Percentiles rank a stretch among this genome's conserved stretches.
Conservation (phyloP, 2,329 filamentous ascomycete species). For the Cryoendolithus antarcticus region DNA sequence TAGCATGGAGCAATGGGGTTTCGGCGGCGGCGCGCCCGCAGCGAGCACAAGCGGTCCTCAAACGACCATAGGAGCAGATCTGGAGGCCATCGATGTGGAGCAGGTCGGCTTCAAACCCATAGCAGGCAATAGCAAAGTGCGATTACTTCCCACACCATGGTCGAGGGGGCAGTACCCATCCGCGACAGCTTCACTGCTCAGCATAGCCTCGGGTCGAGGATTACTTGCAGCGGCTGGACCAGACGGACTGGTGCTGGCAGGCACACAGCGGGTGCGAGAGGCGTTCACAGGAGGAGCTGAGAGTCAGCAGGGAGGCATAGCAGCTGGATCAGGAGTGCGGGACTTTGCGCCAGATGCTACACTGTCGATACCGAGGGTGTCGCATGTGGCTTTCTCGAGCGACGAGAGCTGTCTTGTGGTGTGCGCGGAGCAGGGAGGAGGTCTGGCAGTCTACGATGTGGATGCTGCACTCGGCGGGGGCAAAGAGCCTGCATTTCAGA, state of each 20-base stretch:
- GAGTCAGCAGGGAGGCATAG: conserved; percentile 6
- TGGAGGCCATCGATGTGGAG: conserved; percentile 71
- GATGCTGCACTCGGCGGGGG: conserved; percentile 53
- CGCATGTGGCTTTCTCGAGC: conserved; percentile 82
- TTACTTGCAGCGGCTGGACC: conserved; percentile 81
- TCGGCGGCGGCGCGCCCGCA: not conserved
- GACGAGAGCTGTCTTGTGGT: conserved; percentile 76
- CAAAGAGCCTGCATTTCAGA: conserved; percentile 57
- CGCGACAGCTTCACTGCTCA: conserved; percentile 68
- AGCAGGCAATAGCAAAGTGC: conserved; percentile 69
- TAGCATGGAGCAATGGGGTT: not conserved
- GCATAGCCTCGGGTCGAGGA: conserved; percentile 66
- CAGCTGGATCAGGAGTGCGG: conserved; percentile 17
- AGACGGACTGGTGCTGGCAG: conserved; percentile 61
- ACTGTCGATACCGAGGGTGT: conserved; percentile 64
- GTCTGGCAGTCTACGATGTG: conserved; percentile 72
- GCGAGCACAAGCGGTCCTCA: too few species aligned
- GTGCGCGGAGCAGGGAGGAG: conserved; percentile 68
- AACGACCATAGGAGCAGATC: conserved; percentile 34
- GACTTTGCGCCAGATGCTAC: conserved; percentile 60
- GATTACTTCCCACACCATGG: conserved; percentile 68
- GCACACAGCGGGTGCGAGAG: conserved; percentile 64
- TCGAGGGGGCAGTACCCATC: conserved; percentile 55
- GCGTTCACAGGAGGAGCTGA: conserved; percentile 49
- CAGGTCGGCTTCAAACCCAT: conserved; percentile 67